Evolutionary conservation across 2,329 filamentous ascomycete species (phyloP), one percentile per base, ranked within the genome.

Genomic region (Fusarium sp.): DNA sequence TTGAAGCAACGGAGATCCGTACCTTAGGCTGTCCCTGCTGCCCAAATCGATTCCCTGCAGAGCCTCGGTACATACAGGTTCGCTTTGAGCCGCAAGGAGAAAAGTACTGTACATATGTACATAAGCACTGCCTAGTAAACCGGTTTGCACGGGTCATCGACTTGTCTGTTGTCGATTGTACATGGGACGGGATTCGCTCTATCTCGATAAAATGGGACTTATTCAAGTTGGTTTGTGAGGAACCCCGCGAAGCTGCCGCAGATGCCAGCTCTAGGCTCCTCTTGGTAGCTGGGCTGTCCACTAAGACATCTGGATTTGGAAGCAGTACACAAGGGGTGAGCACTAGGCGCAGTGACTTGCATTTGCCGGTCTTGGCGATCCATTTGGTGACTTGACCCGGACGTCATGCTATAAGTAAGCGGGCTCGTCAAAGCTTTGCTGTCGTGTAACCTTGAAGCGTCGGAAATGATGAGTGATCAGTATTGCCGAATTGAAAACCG

Each of bases 381-480:
- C 63, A 68, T 51, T 51, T 39, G 12, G 72, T 77, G 75, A 78
- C 72, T 75, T 75, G 76, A 73, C 77, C 26, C 32, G 60, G 65
- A 77, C 76, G 76, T 78, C 76, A 78, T 74, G 47, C 56, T 60
- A 66, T 64, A 62, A 59, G 45, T 60, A 59, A 66, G 45, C 48
- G 48, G 48, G 63, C 55, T 64, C 38, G 32, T 42, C 42, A 24
- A 30, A 66, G 42, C 51, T 55, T 47, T 52, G 32, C 47, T 67
- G 60, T 45, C 51, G 57, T 70, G 64, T 54, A 62, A 74, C 68
- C 57, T 64, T 9, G 59, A 56, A 63, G 50, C 54, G 39, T 55
- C 45, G 41, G 38, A 42, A 62, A 36, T 45, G 66, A 55, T 52
- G 62, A 59, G 47, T 57, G 56, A 69, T 56, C 59, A 55, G 34